Base-by-base conservation (phyloP, 1,284 basidiomycete species). In the Veloboletus limbatus region DNA sequence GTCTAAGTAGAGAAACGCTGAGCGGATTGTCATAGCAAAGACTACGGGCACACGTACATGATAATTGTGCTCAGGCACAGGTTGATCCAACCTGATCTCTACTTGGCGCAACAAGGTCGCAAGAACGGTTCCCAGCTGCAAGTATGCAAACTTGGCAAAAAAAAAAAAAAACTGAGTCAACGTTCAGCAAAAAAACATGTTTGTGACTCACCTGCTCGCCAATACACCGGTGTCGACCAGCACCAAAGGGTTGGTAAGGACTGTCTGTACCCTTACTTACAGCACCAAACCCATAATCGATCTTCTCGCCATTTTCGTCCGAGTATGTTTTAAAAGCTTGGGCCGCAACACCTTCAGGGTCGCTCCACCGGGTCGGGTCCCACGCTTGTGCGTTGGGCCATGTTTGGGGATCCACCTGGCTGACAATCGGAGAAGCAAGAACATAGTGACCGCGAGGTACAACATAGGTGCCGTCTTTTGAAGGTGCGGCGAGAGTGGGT, bases 221-320 rank as follows among this genome's bases (percentile, higher is more conserved):
- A 55, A 97, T 96, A 68, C 95, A 97, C 47, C 94, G 76, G 71
- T 97, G 94, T 56, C 92, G 77, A 21, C 94, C 96, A 36, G 96
- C 95, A 48, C 96, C 97, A 62, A 99, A 99, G 2, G 96, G 97
- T 64, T 96, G 88, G 66, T 97, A 97, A 25, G 85, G 84, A 50
- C 84, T 88, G 53, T 92, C 88, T 10, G 92, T 95, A 40, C 92
- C 92, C 70, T 95, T 96, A 68, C 86, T 90, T 35, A 97, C 91
- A 58, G 81, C 81, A 44, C 96, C 97, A 67, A 93, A 99, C 1
- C 96, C 97, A 60, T 89, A 99, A 69, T 99, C 96, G 49, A 97
- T 77, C 73, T 92, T 93, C 66, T 96, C 91, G 43, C 87, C 89
- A 25, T 70, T 70, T 55, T 81, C 82, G 57, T 90, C 88, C 42